Conservation (phyloP, 768 basidiomycete species). For the Xerocomus spinulosus region DNA sequence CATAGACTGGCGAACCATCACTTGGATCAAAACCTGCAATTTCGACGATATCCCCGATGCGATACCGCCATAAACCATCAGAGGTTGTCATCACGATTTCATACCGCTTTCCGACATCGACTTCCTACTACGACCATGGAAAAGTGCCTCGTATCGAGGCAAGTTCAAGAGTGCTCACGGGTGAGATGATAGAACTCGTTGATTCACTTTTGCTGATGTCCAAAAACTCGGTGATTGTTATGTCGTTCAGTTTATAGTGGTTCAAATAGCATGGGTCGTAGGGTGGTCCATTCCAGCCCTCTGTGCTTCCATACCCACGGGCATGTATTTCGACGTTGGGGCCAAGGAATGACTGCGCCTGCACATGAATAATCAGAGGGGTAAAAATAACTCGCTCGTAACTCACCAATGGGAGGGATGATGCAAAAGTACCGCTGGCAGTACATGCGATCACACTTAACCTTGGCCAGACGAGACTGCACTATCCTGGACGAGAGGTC, state of each 20-base stretch:
- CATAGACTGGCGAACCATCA: conserved; percentile 16
- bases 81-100: conserved; percentile 17
- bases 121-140: conserved; percentile 11
- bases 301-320: conserved; percentile 4
- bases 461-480: conserved; percentile 9
- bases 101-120: conserved; percentile 10
- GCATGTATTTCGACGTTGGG: not conserved
- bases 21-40: conserved; percentile 16
- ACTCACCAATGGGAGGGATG: conserved; percentile 9
- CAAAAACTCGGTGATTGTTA: conserved; percentile 9
- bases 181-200: not conserved
- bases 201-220: not conserved
- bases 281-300: conserved; percentile 2
- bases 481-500: conserved; percentile 13
- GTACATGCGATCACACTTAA: conserved; percentile 5
- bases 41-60: conserved; percentile 20
- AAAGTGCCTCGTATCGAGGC: too few species aligned
- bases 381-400: not conserved
- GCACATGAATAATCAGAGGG: not conserved
- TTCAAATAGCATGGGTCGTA: conserved; percentile 7
- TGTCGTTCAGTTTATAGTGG: not conserved
- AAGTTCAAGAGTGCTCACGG: not conserved
- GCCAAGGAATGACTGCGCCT: conserved; percentile 16
- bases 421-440: conserved; percentile 13
- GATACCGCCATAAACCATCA: conserved; percentile 23